Evolutionary conservation across 148 eudicot species (phyloP).

Genomic region (Limonium bicolor): DNA sequence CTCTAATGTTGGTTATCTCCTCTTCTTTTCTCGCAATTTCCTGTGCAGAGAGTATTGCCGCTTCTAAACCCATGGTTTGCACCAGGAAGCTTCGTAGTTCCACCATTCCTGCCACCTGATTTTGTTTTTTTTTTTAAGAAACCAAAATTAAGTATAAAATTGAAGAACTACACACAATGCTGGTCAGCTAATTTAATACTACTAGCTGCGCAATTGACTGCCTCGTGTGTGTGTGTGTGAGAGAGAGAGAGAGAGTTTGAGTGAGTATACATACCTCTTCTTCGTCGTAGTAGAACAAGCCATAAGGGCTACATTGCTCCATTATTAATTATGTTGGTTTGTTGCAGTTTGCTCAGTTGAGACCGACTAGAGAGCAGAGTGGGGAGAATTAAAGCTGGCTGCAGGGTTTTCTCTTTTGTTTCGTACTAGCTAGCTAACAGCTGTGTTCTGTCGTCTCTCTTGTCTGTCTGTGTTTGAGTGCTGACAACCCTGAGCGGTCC

Average conservation of each 20-base stretch:
- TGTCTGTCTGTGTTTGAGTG: too few relatives aligned
- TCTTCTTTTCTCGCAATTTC: slow-evolving; percentile 71
- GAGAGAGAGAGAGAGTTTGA: not conserved
- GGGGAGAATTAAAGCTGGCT: too few relatives aligned
- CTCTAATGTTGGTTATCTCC: slow-evolving; percentile 44
- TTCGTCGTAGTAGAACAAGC: slow-evolving; percentile 26
- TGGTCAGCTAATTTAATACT: not conserved
- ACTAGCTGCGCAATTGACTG: too few relatives aligned
- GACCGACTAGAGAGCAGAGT: too few relatives aligned
- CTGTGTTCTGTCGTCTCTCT: too few relatives aligned
- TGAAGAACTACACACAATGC: not conserved
- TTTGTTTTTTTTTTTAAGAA: not conserved
- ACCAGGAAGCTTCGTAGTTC: slow-evolving; percentile 50
- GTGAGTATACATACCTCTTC: slow-evolving; percentile 18
- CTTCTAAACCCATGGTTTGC: slow-evolving; percentile 58
- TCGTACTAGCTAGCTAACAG: too few relatives aligned
- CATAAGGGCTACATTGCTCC: slow-evolving; percentile 46
- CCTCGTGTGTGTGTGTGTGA: too few relatives aligned
- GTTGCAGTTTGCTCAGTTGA: too few relatives aligned
- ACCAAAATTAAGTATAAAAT: not conserved
- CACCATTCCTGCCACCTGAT: slow-evolving; percentile 17
- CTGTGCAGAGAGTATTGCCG: slow-evolving; percentile 43
- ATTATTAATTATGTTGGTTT: too few relatives aligned
- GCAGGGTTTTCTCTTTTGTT: too few relatives aligned
- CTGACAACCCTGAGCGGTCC: too few relatives aligned